These are phyloP conservation scores for Cercospora citrullina DNA, from an alignment of 2,329 filamentous ascomycete species.

Conservation along the genomic window DNA sequence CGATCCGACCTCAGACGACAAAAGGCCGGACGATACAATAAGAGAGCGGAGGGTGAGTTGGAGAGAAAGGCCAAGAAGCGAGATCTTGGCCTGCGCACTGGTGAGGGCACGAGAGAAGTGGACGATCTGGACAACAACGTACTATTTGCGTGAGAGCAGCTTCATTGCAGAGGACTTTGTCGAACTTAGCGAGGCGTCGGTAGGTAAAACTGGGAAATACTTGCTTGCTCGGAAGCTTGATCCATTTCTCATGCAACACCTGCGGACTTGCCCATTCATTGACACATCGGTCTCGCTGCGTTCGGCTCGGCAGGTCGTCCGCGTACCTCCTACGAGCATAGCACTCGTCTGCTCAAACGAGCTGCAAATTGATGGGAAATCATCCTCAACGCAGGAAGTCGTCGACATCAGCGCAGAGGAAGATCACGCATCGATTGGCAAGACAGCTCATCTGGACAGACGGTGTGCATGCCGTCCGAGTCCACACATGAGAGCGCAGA, in stretches of 20 bases:
- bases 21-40: conserved; percentile 76
- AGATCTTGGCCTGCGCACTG: conserved; percentile 72
- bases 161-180: background rate
- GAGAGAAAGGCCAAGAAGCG: conserved; percentile 74
- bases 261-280: background rate
- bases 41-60: conserved; percentile 69
- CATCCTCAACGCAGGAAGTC: background rate
- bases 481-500: background rate
- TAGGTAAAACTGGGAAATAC: conserved; percentile 1
- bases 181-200: conserved; percentile 11
- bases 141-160: conserved; percentile 66
- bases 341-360: background rate
- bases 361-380: background rate
- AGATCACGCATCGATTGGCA: background rate
- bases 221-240: background rate
- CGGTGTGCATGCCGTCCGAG: background rate
- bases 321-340: background rate
- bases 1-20: conserved; percentile 74
- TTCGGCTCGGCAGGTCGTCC: background rate
- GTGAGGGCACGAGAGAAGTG: conserved; percentile 61
- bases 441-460: background rate
- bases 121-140: conserved; percentile 74
- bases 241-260: background rate
- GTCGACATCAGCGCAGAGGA: background rate
- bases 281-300: background rate